Evolutionary conservation across 2,329 filamentous ascomycete species (phyloP).

Genomic region (Colletotrichum noveboracense): DNA sequence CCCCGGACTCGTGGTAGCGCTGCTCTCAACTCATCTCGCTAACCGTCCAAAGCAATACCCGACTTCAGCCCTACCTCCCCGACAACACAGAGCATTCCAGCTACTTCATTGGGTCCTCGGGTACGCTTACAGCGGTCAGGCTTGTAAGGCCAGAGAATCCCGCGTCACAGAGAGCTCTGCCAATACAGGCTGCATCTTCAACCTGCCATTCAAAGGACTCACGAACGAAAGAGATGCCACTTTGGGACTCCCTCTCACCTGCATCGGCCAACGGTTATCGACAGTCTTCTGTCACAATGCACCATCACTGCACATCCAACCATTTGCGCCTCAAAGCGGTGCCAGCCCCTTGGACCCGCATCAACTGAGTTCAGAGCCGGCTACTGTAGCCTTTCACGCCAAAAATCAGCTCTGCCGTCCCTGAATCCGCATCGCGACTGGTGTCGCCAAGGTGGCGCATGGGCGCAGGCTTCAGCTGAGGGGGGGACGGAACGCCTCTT

Average conservation of each 20-base stretch:
- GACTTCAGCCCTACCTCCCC: background rate
- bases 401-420: background rate
- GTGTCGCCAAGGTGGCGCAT: background rate
- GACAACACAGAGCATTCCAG: background rate
- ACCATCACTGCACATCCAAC: background rate
- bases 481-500: background rate
- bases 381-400: background rate
- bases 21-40: background rate
- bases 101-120: background rate
- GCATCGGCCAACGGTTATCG: background rate
- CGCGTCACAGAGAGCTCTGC: background rate
- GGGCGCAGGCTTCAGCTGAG: constrained; percentile 12
- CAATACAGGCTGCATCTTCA: background rate
- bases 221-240: background rate
- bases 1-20: background rate
- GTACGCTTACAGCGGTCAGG: background rate
- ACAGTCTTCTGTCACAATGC: background rate
- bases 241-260: background rate
- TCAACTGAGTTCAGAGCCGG: background rate
- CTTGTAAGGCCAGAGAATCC: background rate
- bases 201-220: background rate
- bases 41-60: background rate
- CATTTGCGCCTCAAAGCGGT: background rate
- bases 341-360: background rate
- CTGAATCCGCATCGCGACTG: background rate